phyloP scores from a whole-genome alignment of 495 filamentous ascomycete genomes.

The Lasiosphaeris hirsuta region DNA sequence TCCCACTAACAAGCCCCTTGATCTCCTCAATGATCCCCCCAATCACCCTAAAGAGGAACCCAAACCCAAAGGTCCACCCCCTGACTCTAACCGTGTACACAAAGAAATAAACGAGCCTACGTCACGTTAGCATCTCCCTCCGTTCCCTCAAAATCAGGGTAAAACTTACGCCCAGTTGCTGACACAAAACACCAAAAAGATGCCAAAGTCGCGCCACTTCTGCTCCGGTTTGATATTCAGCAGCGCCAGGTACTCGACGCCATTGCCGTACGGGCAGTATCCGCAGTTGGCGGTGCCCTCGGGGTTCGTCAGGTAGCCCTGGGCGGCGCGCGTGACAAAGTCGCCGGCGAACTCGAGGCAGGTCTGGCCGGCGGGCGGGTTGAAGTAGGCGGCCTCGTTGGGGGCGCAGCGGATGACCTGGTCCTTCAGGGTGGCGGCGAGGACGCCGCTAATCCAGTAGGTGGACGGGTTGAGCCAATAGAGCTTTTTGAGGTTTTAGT shows the following conservation, averaged over 20 bases:
- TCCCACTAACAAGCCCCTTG: constrained; percentile 12
- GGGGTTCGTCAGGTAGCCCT: constrained; percentile 59
- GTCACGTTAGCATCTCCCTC: neutral
- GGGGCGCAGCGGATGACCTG: constrained; percentile 55
- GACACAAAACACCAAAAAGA: constrained; percentile 73
- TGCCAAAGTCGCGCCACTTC: constrained; percentile 75
- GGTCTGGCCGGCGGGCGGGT: constrained; percentile 58
- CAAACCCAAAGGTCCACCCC: constrained; percentile 71
- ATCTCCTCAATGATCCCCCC: constrained; percentile 7
- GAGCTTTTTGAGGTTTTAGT: no score
- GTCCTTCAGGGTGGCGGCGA: constrained; percentile 56
- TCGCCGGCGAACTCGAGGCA: constrained; percentile 59
- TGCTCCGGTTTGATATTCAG: constrained; percentile 59
- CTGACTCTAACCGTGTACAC: constrained; percentile 72
- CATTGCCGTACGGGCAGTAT: constrained; percentile 69
- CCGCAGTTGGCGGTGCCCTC: constrained; percentile 57
- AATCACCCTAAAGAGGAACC: constrained; percentile 21
- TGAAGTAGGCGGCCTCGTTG: constrained; percentile 63
- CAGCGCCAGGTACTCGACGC: constrained; percentile 62
- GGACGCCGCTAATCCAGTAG: constrained; percentile 72
- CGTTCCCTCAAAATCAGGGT: neutral
- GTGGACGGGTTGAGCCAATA: constrained; percentile 69
- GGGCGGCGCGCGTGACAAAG: constrained; percentile 44
- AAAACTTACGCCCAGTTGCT: constrained; percentile 60
- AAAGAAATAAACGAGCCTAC: constrained; percentile 74